Evolutionary conservation across 345 rosid genomes (phyloP), one percentile per base, ranked within the genome.

Genomic region (Boechera divaricarpa): DNA sequence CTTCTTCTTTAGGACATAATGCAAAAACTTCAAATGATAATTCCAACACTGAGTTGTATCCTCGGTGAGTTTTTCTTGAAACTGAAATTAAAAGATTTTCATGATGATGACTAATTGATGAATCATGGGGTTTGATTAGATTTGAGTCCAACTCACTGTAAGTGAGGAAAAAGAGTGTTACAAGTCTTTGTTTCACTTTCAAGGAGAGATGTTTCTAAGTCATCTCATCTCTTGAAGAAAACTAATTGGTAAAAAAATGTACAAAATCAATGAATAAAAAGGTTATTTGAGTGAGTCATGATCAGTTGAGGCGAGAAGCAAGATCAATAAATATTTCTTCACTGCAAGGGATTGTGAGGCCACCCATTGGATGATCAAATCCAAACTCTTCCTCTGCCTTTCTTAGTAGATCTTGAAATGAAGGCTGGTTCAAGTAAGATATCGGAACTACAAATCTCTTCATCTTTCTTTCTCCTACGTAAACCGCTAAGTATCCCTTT

Each of bases 301-400:
- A 65, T 64, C 60, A 71, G 73, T 65, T 57, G 78, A 72, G 16
- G 41, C 74, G 76, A 53, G 84, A 85, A 69, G 78, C 79, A 52
- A 81, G 79, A 16, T 76, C 62, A 53, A 80, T 52, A 48, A 82
- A 84, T 15, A 53, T 21, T 13, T 82, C 80, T 84, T 86, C 84
- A 54, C 60, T 69, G 71, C 84, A 84, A 35, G 86, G 86, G 48
- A 82, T 79, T 12, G 83, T 84, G 36, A 84, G 80, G 48, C 83
- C 82, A 33, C 83, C 87, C 85, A 75, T 76, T 35, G 82, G 82
- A 61, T 77, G 80, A 69, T 69, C 72, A 79, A 67, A 87, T 51
- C 83, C 82, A 56, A 77, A 83, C 41, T 86, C 81, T 72, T 85
- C 81, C 72, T 87, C 85, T 16, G 82, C 81, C 36, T 76, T 59